phyloP scores from a whole-genome alignment of 441 rosid genomes.

The Lepidium campestre region DNA sequence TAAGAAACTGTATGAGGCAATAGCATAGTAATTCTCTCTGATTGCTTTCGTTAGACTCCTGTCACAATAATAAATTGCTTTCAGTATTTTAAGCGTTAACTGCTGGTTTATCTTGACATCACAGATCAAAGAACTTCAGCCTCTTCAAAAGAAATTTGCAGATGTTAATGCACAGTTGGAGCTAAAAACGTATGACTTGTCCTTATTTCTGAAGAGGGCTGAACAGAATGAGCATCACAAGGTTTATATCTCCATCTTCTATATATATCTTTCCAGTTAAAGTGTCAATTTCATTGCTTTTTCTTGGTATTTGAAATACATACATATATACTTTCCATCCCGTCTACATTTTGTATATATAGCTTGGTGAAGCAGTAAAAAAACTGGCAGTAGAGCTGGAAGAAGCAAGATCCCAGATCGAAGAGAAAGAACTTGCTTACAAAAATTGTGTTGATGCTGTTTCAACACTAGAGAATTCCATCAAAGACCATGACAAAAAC shows the following conservation, averaged over 20 bases:
- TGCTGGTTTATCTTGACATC: constrained; percentile 27
- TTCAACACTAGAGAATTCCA: constrained; percentile 69
- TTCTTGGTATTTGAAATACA: constrained; percentile 1
- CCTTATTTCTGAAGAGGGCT: constrained; percentile 83
- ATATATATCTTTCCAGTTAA: constrained; percentile 1
- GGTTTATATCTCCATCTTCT: constrained; percentile 37
- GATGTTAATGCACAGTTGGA: constrained; percentile 80
- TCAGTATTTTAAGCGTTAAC: neutral
- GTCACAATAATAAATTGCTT: constrained; percentile 1
- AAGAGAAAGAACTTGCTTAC: constrained; percentile 64
- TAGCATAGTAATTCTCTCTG: constrained; percentile 1
- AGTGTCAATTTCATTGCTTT: constrained; percentile 1
- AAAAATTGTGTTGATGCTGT: constrained; percentile 51
- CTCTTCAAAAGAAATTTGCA: constrained; percentile 62
- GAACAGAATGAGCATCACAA: constrained; percentile 98
- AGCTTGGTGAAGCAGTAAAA: constrained; percentile 90
- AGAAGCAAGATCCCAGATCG: constrained; percentile 57
- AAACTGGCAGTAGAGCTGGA: constrained; percentile 78
- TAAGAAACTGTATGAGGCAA: neutral
- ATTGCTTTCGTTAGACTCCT: constrained; percentile 3
- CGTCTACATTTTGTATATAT: constrained; percentile 4
- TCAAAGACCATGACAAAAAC: constrained; percentile 77
- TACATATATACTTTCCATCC: constrained; percentile 1
- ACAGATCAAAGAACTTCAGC: constrained; percentile 78
- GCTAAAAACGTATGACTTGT: constrained; percentile 81